These are phyloP conservation scores for Salinomyces thailandicus DNA, from an alignment of 2,329 filamentous ascomycete species.

Conservation along the genomic window DNA sequence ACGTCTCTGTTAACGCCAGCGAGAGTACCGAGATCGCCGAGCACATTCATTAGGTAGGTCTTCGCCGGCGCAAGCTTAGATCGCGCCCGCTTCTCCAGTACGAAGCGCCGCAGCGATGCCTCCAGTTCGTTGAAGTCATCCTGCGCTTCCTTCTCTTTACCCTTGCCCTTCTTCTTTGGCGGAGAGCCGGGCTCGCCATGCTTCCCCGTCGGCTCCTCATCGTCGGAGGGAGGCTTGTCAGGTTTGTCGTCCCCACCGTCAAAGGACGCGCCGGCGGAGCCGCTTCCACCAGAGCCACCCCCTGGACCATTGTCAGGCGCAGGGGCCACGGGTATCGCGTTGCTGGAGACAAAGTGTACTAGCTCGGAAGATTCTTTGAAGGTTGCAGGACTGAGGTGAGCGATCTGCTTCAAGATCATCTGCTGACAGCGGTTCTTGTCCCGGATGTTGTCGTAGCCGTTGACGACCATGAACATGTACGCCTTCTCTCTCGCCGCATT, in stretches of 20 bases:
- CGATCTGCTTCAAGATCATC: conserved; percentile 84
- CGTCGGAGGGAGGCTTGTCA: conserved; percentile 32
- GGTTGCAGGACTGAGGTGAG: conserved; percentile 77
- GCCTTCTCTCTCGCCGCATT: conserved; percentile 93
- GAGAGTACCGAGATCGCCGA: conserved; percentile 74
- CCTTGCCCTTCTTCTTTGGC: conserved; percentile 59
- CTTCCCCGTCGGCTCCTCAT: conserved; percentile 47
- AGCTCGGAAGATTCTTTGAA: conserved; percentile 86
- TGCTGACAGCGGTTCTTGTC: conserved; percentile 87
- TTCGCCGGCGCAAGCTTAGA: conserved; percentile 93
- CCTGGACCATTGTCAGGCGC: conserved; percentile 40
- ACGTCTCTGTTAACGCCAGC: conserved; percentile 82
- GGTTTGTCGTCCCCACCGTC: conserved; percentile 26
- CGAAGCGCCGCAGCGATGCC: conserved; percentile 78
- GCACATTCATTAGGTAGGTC: conserved; percentile 87
- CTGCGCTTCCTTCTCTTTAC: conserved; percentile 64
- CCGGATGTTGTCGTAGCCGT: conserved; percentile 87
- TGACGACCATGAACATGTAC: conserved; percentile 98
- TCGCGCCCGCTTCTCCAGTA: conserved; percentile 86
- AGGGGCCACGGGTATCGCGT: conserved; percentile 69
- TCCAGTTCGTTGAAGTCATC: conserved; percentile 86
- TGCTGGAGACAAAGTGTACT: conserved; percentile 96
- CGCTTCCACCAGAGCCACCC: conserved; percentile 21
- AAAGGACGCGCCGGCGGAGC: conserved; percentile 26
- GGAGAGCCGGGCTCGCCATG: conserved; percentile 34